Percentiles rank a stretch among this genome's conserved stretches.
Evolutionary conservation across 768 basidiomycete genomes (phyloP).

Genomic region (Psilocybe cyanescens): DNA sequence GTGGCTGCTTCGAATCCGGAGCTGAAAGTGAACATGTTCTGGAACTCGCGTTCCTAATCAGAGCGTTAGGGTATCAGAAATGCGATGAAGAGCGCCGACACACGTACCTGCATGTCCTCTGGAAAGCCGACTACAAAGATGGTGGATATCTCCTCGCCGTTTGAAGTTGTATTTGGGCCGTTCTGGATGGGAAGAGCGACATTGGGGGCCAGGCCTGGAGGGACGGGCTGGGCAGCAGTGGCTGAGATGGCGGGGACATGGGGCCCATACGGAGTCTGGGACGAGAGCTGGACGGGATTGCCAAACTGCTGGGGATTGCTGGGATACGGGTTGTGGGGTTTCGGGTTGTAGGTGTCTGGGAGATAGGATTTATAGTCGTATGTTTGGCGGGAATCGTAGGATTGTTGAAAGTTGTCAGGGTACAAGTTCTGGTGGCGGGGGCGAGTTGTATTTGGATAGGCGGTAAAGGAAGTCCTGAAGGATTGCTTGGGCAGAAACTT

Average conservation of each 20-base stretch:
- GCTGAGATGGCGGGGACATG: conserved; percentile 50
- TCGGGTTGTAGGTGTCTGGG: conserved; percentile 39
- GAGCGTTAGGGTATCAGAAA: conserved; percentile 20
- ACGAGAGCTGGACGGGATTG: conserved; percentile 55
- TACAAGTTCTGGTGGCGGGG: conserved; percentile 37
- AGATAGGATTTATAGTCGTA: conserved; percentile 3
- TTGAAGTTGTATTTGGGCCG: conserved; percentile 28
- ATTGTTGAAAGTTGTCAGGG: conserved; percentile 33
- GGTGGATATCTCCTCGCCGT: conserved; percentile 90
- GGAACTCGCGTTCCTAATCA: conserved; percentile 94
- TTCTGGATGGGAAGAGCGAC: conserved; percentile 28
- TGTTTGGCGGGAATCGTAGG: conserved; percentile 28
- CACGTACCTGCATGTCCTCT: conserved; percentile 94
- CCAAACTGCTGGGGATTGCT: conserved; percentile 33
- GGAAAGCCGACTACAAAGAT: conserved; percentile 99
- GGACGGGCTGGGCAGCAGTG: conserved; percentile 5
- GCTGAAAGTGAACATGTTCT: conserved; percentile 99
- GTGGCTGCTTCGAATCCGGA: conserved; percentile 96
- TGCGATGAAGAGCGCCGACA: background rate
- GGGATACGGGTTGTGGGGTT: conserved; percentile 37
- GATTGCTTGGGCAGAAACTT: conserved; percentile 17
- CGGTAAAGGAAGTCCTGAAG: conserved; percentile 38
- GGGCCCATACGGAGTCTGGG: conserved; percentile 79
- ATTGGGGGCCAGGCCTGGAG: conserved; percentile 30
- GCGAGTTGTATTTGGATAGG: conserved; percentile 47